Conservation (phyloP, 1,284 basidiomycete species). For the Puccinia hordei region DNA sequence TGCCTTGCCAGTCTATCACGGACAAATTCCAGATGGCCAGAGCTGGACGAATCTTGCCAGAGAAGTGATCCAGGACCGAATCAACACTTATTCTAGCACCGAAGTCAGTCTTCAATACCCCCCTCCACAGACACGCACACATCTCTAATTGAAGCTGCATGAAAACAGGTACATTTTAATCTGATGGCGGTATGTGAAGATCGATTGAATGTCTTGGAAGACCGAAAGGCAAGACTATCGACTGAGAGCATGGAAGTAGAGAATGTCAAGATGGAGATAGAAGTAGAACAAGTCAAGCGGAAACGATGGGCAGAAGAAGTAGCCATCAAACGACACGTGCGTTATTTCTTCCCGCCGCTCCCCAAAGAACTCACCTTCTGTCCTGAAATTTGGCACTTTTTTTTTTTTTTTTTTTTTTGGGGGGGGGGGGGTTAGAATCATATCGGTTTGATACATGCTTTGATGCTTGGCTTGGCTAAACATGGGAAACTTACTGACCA, state of each 20-base stretch:
- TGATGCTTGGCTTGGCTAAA: conserved; percentile 71
- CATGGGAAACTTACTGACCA: conserved; percentile 64
- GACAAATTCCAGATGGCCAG: conserved; percentile 64
- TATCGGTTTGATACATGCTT: conserved; percentile 70
- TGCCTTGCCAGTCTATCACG: conserved; percentile 75
- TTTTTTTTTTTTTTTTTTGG: conserved; percentile 55
- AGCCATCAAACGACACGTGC: conserved; percentile 61
- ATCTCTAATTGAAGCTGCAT: conserved; percentile 43
- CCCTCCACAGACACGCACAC: background rate
- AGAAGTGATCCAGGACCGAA: conserved; percentile 80
- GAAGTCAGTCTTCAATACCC: conserved; percentile 70
- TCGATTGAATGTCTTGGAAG: conserved; percentile 38
- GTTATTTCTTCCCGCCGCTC: conserved; percentile 56
- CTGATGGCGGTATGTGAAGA: conserved; percentile 69
- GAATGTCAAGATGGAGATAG: conserved; percentile 62
- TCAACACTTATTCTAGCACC: conserved; percentile 79
- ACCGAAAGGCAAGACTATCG: conserved; percentile 62
- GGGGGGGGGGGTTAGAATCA: no score
- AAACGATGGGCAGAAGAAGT: conserved; percentile 68
- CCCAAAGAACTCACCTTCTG: background rate
- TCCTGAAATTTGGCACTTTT: conserved; percentile 14
- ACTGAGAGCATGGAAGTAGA: conserved; percentile 61
- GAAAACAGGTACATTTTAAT: conserved; percentile 78
- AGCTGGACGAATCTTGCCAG: conserved; percentile 79
- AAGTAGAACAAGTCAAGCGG: conserved; percentile 75